Evolutionary conservation across 148 eudicot genomes (phyloP).

Genomic region (Persicaria tinctoria): DNA sequence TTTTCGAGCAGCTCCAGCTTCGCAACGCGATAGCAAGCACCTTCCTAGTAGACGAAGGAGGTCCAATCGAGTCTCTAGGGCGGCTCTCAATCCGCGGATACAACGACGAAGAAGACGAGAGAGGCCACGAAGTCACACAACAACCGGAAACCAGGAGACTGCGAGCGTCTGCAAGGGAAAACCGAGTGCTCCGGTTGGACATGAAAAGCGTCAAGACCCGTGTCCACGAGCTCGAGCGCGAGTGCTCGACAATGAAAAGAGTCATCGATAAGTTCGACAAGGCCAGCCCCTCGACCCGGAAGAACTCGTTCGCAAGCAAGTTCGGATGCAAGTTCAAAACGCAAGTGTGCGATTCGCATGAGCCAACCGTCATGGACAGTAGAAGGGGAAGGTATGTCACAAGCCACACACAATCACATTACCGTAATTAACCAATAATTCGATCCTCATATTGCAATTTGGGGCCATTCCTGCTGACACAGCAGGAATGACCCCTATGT

Average conservation of each 20-base stretch:
- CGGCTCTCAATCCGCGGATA: slow-evolving; percentile 10
- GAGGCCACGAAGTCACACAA: neutral
- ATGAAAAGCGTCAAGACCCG: slow-evolving; percentile 87
- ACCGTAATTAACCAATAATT: neutral
- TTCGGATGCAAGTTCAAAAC: slow-evolving; percentile 95
- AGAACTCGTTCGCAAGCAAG: slow-evolving; percentile 30
- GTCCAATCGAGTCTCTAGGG: slow-evolving; percentile 7
- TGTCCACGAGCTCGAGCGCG: slow-evolving; percentile 82
- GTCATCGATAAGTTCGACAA: slow-evolving; percentile 61
- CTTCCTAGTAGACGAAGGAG: slow-evolving; percentile 25
- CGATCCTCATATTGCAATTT: too few species aligned
- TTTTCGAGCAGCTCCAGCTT: slow-evolving; percentile 96
- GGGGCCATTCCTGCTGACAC: too few species aligned
- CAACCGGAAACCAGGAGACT: slow-evolving; percentile 26
- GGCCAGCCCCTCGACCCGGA: slow-evolving; percentile 27
- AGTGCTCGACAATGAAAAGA: slow-evolving; percentile 77
- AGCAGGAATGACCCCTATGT: too few species aligned
- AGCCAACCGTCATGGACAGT: slow-evolving; percentile 56
- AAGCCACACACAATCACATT: neutral
- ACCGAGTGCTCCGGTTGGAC: slow-evolving; percentile 65
- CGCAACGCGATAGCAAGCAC: slow-evolving; percentile 90
- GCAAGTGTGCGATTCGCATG: slow-evolving; percentile 94
- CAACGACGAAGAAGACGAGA: neutral
- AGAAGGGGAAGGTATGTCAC: slow-evolving; percentile 25
- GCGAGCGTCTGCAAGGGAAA: slow-evolving; percentile 58